Conservation (phyloP, 768 basidiomycete genomes). For the Tulasnella sp. region DNA sequence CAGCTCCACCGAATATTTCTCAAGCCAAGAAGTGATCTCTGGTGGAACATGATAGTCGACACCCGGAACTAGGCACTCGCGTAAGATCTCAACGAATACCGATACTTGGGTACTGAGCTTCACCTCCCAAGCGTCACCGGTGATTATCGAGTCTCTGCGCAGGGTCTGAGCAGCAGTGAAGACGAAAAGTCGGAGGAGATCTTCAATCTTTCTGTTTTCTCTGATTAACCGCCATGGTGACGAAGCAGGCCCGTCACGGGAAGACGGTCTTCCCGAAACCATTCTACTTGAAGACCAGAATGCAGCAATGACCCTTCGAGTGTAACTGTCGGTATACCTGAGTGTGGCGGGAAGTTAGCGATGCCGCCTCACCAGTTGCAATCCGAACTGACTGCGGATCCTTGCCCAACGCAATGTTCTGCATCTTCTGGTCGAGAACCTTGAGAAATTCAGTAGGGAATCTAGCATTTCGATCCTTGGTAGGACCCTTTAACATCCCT, state of each 20-base stretch:
- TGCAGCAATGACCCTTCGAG: slow-evolving; percentile 79
- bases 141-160: slow-evolving; percentile 76
- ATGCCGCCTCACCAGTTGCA: neutral
- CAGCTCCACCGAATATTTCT: slow-evolving; percentile 72
- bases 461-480: slow-evolving; percentile 67
- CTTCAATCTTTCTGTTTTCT: slow-evolving; percentile 94
- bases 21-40: slow-evolving; percentile 69
- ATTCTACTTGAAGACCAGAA: slow-evolving; percentile 51
- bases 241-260: neutral
- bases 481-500: slow-evolving; percentile 66
- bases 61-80: slow-evolving; percentile 62
- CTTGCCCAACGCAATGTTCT: slow-evolving; percentile 88
- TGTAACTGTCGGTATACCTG: slow-evolving; percentile 82
- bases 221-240: slow-evolving; percentile 54
- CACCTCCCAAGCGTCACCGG: slow-evolving; percentile 74
- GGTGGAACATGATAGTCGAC: slow-evolving; percentile 64
- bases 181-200: slow-evolving; percentile 91
- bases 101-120: slow-evolving; percentile 89
- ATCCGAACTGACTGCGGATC: slow-evolving; percentile 62
- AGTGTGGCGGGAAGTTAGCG: neutral
- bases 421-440: slow-evolving; percentile 76
- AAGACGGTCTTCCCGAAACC: neutral
- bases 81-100: slow-evolving; percentile 72
- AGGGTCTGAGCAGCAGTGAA: slow-evolving; percentile 78
- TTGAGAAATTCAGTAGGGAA: slow-evolving; percentile 92